Evolutionary conservation across 139 green algal species (phyloP).

Genomic region (Desmodesmus armatus): DNA sequence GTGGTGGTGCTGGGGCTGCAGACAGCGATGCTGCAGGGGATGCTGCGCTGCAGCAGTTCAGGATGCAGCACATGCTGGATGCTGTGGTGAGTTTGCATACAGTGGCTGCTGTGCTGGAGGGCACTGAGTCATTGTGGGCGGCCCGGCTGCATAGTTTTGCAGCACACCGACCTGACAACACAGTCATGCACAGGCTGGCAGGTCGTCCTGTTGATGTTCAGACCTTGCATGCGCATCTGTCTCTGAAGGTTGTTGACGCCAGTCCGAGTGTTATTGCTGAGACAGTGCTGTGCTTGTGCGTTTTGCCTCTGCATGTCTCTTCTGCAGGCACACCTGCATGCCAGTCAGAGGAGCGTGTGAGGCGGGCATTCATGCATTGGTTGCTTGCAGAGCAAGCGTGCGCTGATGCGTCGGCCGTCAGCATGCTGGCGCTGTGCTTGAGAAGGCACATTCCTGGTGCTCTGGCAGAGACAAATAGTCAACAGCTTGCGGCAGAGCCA

Average conservation of each 20-base stretch:
- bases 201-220: background rate
- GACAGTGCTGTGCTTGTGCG: background rate
- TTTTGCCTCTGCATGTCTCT: background rate
- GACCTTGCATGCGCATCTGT: background rate
- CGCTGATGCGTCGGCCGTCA: too few species aligned
- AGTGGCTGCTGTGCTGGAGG: background rate
- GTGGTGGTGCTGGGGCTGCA: too few species aligned
- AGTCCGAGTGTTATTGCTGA: background rate
- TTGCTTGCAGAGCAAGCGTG: too few species aligned
- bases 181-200: background rate
- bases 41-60: background rate
- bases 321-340: constrained; percentile 16
- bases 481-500: too few species aligned
- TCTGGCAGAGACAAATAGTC: too few species aligned
- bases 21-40: background rate
- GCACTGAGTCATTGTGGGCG: background rate
- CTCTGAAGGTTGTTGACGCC: background rate
- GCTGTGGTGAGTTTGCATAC: constrained; percentile 7
- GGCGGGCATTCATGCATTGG: too few species aligned
- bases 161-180: background rate
- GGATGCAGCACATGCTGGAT: constrained; percentile 21
- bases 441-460: too few species aligned
- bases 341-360: too few species aligned
- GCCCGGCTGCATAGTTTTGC: too few species aligned
- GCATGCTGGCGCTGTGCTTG: too few species aligned